Base-by-base conservation (phyloP, 2,329 filamentous ascomycete genomes). In the Capronia epimyces region DNA sequence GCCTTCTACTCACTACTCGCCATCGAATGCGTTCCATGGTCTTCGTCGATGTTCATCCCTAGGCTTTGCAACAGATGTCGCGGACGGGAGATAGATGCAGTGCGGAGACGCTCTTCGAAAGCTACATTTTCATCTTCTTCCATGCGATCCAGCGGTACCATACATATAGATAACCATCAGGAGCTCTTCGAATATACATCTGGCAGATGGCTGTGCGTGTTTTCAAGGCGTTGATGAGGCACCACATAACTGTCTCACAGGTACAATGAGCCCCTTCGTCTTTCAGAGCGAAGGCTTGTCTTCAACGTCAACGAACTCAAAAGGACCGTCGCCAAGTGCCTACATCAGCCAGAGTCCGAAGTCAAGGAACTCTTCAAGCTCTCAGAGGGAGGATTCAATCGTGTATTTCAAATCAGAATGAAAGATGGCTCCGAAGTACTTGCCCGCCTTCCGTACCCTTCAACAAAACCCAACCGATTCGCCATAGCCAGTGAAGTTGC, bases 401-500 rank as follows among this genome's bases (percentile, higher is more conserved):
- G 66, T 2, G 44, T 66, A 0, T 67, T 70, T 37, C 56, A 65
- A 21, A 54, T 63, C 6, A 55, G 46, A 1, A 63, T 69, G 55
- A 53, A 52, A 15, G 60, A 68, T 56, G 63, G 62, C 1, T 50
- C 47, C 2, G 56, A 52, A 24, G 47, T 69, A 24, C 40, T 70
- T 37, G 65, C 63, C 4, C 60, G 64, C 18, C 53, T 70, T 10
- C 68, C 66, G 2, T 69, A 69, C 49, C 64, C 64, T 2, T 58
- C 53, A 4, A 65, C 66, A 21, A 53, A 62, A 10, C 56, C 64
- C 15, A 49, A 61, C 43, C 54, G 50, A n/a, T 51, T 63, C 24
- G 64, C 63, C 18, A 63, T 65, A 10, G 66, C 65, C n/a, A 69
- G 67, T 54, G 65, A 70, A 53, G 67, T 68, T n/a, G 67, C 68